phyloP scores from a whole-genome alignment of 192 early-diverging fungal genomes.

The Backusella luteola region DNA sequence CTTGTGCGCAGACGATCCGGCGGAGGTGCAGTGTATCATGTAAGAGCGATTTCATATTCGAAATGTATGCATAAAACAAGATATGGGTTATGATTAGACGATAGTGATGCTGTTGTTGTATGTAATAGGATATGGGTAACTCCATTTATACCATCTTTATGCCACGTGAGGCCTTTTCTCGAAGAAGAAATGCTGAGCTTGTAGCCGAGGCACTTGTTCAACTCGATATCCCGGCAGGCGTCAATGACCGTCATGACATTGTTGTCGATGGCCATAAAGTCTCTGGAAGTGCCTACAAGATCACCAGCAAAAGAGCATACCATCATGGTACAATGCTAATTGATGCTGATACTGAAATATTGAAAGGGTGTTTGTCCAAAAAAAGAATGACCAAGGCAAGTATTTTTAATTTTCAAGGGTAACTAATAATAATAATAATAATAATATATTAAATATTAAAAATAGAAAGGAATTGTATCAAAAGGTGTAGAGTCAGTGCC shows the following conservation, averaged over 20 bases:
- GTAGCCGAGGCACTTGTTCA: constrained; percentile 73
- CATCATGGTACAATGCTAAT: constrained; percentile 99
- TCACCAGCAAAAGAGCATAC: constrained; percentile 80
- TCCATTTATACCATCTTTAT: constrained; percentile 93
- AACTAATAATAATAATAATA: not conserved
- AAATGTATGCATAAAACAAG: not conserved
- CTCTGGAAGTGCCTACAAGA: constrained; percentile 93
- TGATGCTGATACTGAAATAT: constrained; percentile 69
- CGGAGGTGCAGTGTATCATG: constrained; percentile 95
- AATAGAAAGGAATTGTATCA: constrained; percentile 62
- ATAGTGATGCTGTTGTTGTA: not conserved
- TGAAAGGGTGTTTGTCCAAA: constrained; percentile 34
- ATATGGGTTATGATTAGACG: not conserved
- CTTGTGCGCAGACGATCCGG: constrained; percentile 88
- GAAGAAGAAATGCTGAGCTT: constrained; percentile 72
- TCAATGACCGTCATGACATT: constrained; percentile 90
- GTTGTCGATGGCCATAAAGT: constrained; percentile 81
- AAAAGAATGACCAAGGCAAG: constrained; percentile 25
- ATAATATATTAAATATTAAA: not conserved
- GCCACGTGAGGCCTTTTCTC: constrained; percentile 81
- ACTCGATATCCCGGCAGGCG: constrained; percentile 75
- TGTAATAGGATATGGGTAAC: constrained; percentile 84
- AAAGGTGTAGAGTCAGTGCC: constrained; percentile 91
- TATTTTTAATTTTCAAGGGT: not conserved
- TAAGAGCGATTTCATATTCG: constrained; percentile 27